Percentiles rank a stretch among this genome's conserved stretches.
These are phyloP conservation scores for Groenewaldozyma sp. DNA, from an alignment of 1,139 yeast species.

Conservation along the genomic window DNA sequence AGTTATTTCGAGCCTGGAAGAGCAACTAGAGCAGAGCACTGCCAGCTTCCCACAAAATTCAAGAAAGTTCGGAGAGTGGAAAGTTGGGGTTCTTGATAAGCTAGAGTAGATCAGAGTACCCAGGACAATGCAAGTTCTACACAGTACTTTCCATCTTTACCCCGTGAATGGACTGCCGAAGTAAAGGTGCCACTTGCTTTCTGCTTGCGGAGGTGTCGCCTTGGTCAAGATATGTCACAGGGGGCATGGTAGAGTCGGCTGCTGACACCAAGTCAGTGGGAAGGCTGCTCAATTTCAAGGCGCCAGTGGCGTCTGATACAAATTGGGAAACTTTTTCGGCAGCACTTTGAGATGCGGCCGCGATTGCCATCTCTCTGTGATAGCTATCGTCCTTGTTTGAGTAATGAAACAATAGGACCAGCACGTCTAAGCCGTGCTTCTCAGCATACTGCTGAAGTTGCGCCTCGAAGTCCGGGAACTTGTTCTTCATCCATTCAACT, in stretches of 20 bases:
- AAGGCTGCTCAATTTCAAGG: slow-evolving; percentile 1
- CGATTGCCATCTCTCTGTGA: slow-evolving; percentile 47
- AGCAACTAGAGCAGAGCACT: slow-evolving; percentile 26
- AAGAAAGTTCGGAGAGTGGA: slow-evolving; percentile 28
- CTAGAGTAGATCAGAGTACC: not conserved
- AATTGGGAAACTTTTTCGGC: slow-evolving; percentile 25
- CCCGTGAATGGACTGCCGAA: slow-evolving; percentile 21
- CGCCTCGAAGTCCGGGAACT: slow-evolving; percentile 31
- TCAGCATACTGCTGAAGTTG: slow-evolving; percentile 34
- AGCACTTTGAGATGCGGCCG: slow-evolving; percentile 24
- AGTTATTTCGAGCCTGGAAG: slow-evolving; percentile 26
- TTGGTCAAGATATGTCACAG: slow-evolving; percentile 39
- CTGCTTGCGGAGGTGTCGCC: slow-evolving; percentile 55
- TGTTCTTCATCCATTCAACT: slow-evolving; percentile 44
- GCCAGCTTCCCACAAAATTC: slow-evolving; percentile 30
- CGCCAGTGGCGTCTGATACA: slow-evolving; percentile 24
- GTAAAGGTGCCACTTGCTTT: slow-evolving; percentile 72
- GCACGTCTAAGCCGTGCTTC: slow-evolving; percentile 41
- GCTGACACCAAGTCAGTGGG: slow-evolving; percentile 4
- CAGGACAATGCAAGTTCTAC: not conserved
- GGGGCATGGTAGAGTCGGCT: not conserved
- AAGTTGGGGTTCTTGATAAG: slow-evolving; percentile 23
- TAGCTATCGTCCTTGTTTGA: slow-evolving; percentile 36
- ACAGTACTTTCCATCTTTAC: slow-evolving; percentile 10
- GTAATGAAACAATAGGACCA: slow-evolving; percentile 57